Base-by-base conservation (phyloP, 2,329 filamentous ascomycete genomes). In the Sporothrix pseudoabietina region DNA sequence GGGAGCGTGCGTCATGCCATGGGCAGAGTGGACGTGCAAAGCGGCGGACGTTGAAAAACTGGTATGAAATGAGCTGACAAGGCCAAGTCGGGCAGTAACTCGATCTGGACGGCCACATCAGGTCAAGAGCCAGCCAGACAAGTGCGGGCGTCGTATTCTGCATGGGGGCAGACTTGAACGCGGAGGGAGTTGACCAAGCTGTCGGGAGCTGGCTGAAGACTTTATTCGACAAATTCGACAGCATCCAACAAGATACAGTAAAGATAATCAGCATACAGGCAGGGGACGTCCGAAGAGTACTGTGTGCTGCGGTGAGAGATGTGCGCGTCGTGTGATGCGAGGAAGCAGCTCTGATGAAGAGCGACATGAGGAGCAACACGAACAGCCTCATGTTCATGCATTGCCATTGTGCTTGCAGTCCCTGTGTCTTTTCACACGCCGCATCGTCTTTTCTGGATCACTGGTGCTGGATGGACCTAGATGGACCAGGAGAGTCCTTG, bases 101-200 rank as follows among this genome's bases (percentile, higher is more conserved):
- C 44, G 57, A 66, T 66, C 47, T 32, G 70, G 70, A 26, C 55
- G 59, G 54, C 54, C 32, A 55, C 32, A 69, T 12, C 49, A 22
- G 32, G 30, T n/a, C 32, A 41, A 32, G 65, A 49, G 44, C 44
- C 44, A 26, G 52, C 41, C 22, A 63, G 5, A 22, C 30, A 49
- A 49, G 69, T 52, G 57, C 57, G 57, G 70, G 59, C 12, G 70
- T 65, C 70, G 70, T 32, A 71, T 66, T 52, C 22, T 32, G 71
- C 59, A 68, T 72, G 63, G 59, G 30, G 49, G 30, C 3, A 35
- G 39, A 47, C 35, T 7, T 30, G 44, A 14, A 30, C 35, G 30
- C 26, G 71, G 61, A 57, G 35, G 63, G 22, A 71, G 35, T 49
- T 49, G 69, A n/a, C 71, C 71, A 68, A 72, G 61, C 63, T 68